These are phyloP conservation scores for Diutina rugosa DNA, from an alignment of 1,139 yeast species.

Conservation along the genomic window DNA sequence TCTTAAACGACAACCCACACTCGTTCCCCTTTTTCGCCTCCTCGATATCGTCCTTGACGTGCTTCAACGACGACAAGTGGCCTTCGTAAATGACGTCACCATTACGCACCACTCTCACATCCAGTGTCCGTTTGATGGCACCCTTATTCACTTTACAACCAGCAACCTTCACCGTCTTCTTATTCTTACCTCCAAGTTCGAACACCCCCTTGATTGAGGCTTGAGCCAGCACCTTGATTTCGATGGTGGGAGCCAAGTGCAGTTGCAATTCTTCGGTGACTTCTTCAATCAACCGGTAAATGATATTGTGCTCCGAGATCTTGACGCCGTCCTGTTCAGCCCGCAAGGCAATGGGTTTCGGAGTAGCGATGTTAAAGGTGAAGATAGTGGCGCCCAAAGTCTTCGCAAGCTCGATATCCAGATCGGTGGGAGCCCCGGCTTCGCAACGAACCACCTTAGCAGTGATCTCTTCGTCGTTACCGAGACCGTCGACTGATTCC, in stretches of 20 bases:
- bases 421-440: slow-evolving; percentile 79
- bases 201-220: slow-evolving; percentile 64
- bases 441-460: slow-evolving; percentile 57
- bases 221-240: slow-evolving; percentile 55
- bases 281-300: slow-evolving; percentile 77
- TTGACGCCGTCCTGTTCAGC: slow-evolving; percentile 52
- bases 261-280: slow-evolving; percentile 56
- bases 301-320: slow-evolving; percentile 60
- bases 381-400: slow-evolving; percentile 62
- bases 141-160: slow-evolving; percentile 85
- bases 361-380: slow-evolving; percentile 64
- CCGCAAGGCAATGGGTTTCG: slow-evolving; percentile 47
- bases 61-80: slow-evolving; percentile 59
- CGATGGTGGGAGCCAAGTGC: slow-evolving; percentile 54
- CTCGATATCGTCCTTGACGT: slow-evolving; percentile 65
- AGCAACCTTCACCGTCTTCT: slow-evolving; percentile 49
- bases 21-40: slow-evolving; percentile 81
- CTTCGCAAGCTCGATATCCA: slow-evolving; percentile 73
- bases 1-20: slow-evolving; percentile 72
- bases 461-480: slow-evolving; percentile 77
- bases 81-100: slow-evolving; percentile 53
- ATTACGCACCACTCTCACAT: slow-evolving; percentile 52
- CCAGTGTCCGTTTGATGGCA: slow-evolving; percentile 41
- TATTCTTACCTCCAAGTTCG: slow-evolving; percentile 38
- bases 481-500: slow-evolving; percentile 70